Conservation (phyloP, 345 rosid genomes). For the Geranium brycei region DNA sequence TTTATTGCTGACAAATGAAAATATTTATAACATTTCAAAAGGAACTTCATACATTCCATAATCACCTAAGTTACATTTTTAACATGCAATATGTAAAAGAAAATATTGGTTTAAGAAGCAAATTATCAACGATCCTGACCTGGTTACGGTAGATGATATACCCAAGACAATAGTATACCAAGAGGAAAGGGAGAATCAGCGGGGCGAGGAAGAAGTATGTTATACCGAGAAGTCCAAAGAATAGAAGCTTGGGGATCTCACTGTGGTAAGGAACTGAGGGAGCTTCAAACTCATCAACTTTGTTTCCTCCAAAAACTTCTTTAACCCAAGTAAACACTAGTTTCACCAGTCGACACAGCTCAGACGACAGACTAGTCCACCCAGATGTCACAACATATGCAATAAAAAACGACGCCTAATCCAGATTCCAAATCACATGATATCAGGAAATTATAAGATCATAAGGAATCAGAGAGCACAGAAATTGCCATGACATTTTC, state of each 20-base stretch:
- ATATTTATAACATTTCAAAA: too few relatives aligned
- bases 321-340: slow-evolving; percentile 32
- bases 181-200: slow-evolving; percentile 71
- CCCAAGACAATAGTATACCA: slow-evolving; percentile 72
- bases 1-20: too few relatives aligned
- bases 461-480: background rate
- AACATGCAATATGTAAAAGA: too few relatives aligned
- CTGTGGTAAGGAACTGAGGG: slow-evolving; percentile 55
- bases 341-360: slow-evolving; percentile 53
- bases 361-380: slow-evolving; percentile 80
- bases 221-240: slow-evolving; percentile 76
- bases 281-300: slow-evolving; percentile 39
- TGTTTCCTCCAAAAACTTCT: slow-evolving; percentile 26
- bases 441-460: background rate
- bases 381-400: slow-evolving; percentile 88
- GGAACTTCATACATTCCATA: too few relatives aligned
- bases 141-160: slow-evolving; percentile 84
- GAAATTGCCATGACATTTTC: slow-evolving; percentile 4
- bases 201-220: slow-evolving; percentile 86
- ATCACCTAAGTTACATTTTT: background rate
- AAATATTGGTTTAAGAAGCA: background rate
- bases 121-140: slow-evolving; percentile 23
- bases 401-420: slow-evolving; percentile 83
- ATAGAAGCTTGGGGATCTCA: slow-evolving; percentile 54
- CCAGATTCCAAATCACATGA: slow-evolving; percentile 2